phyloP scores from a whole-genome alignment of 2,329 filamentous ascomycete species.

The Fusarium sp. region DNA sequence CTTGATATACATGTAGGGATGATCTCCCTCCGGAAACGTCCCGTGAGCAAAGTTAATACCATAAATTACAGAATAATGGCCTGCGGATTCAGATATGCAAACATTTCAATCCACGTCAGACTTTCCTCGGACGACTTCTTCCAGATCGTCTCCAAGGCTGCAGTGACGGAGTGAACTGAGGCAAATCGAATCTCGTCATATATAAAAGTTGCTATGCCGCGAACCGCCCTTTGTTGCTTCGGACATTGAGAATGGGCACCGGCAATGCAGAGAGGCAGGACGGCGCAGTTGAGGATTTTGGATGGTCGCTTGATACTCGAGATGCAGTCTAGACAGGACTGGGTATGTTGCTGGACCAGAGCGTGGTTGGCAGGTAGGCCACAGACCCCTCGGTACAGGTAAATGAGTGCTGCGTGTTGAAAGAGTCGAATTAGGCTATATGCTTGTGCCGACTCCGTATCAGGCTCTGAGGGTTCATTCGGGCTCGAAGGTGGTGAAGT shows the following conservation, averaged over 20 bases:
- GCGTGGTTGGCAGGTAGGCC: conserved; percentile 56
- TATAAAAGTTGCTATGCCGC: conserved; percentile 41
- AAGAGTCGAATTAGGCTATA: conserved; percentile 58
- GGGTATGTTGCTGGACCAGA: conserved; percentile 58
- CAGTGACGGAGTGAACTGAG: conserved; percentile 56
- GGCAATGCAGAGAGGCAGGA: conserved; percentile 57
- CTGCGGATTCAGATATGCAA: conserved; percentile 41
- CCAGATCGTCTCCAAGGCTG: conserved; percentile 45
- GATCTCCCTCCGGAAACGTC: too few species aligned
- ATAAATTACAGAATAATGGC: conserved; percentile 42
- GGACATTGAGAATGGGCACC: conserved; percentile 54
- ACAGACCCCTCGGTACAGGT: conserved; percentile 61
- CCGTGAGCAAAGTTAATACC: background rate
- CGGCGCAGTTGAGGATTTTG: conserved; percentile 57
- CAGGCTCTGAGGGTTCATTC: conserved; percentile 16
- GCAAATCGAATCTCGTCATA: conserved; percentile 54
- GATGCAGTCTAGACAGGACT: conserved; percentile 55
- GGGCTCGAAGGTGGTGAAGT: background rate
- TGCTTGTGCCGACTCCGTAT: conserved; percentile 53
- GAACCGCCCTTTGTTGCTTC: conserved; percentile 47
- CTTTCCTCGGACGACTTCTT: conserved; percentile 9
- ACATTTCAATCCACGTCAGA: conserved; percentile 46
- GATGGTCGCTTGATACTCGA: conserved; percentile 54
- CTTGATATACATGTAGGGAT: background rate
- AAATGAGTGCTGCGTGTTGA: conserved; percentile 59